Evolutionary conservation across 345 rosid genomes (phyloP).

Genomic region (Luvunga scandens): DNA sequence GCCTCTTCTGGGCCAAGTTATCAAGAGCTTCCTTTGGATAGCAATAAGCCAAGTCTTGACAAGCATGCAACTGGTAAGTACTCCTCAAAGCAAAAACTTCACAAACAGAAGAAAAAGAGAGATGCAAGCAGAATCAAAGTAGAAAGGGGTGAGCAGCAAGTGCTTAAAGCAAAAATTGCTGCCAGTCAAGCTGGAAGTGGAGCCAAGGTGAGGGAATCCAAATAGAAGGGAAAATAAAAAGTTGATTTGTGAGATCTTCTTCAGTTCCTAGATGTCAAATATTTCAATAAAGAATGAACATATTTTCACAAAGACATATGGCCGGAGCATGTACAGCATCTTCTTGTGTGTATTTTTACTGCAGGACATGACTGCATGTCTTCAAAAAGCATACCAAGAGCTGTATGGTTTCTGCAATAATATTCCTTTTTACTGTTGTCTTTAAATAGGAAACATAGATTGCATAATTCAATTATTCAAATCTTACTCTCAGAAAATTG

Average conservation of each 20-base stretch:
- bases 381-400: neutral
- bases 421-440: neutral
- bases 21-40: constrained; percentile 26
- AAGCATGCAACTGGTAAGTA: constrained; percentile 30
- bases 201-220: constrained; percentile 42
- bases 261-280: neutral
- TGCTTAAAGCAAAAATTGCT: constrained; percentile 36
- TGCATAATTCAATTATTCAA: too few species aligned
- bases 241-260: neutral
- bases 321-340: neutral
- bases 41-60: constrained; percentile 9
- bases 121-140: constrained; percentile 29
- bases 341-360: neutral
- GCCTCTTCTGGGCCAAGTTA: constrained; percentile 70
- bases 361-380: neutral
- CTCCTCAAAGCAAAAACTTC: constrained; percentile 29
- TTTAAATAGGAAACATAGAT: neutral
- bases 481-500: neutral
- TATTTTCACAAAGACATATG: neutral
- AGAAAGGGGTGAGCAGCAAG: constrained; percentile 33
- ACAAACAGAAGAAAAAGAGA: constrained; percentile 34
- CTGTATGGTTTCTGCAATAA: neutral
- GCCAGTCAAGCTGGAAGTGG: constrained; percentile 41
- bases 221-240: constrained; percentile 11
- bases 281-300: neutral